Evolutionary conservation across 75 land plant genomes (phyloP).

Genomic region (Adiantum capillusveneris): DNA sequence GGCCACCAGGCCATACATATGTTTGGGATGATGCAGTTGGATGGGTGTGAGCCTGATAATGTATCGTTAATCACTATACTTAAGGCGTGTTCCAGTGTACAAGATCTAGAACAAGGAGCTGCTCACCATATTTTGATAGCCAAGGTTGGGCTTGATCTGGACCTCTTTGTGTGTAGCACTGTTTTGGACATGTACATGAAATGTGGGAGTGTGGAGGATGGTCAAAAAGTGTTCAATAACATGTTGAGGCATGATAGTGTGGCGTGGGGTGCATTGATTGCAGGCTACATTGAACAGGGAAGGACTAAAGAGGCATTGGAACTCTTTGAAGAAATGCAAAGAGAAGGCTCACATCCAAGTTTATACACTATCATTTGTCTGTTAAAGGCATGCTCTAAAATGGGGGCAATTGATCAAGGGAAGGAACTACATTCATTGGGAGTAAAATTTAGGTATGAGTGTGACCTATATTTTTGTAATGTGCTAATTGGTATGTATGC

Average conservation of each 20-base stretch:
- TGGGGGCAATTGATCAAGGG: conserved; percentile 10
- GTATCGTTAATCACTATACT: conserved; percentile 13
- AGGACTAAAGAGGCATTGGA: background rate
- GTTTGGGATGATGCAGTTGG: conserved; percentile 33
- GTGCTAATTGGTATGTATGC: conserved; percentile 28
- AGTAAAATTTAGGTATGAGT: conserved; percentile 9
- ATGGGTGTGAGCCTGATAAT: conserved; percentile 7
- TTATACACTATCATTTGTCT: conserved; percentile 1
- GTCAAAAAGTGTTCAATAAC: background rate
- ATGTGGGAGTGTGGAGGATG: conserved; percentile 5
- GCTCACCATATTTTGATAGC: conserved; percentile 13
- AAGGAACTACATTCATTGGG: conserved; percentile 12
- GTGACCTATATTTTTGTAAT: conserved; percentile 23
- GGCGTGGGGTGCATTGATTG: conserved; percentile 2
- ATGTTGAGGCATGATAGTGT: background rate
- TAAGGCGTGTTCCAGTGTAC: conserved; percentile 8
- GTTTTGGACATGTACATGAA: conserved; percentile 13
- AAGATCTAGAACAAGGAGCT: conserved; percentile 5
- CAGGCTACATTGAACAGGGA: conserved; percentile 3
- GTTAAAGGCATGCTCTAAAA: conserved; percentile 8
- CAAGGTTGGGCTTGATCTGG: conserved; percentile 13
- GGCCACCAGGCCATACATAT: conserved; percentile 32
- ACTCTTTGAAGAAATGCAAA: background rate
- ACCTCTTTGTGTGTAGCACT: conserved; percentile 16
- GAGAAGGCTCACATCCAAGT: too few relatives aligned